Base-by-base conservation (phyloP, 1,284 basidiomycete species). In the Ustilago loliicola region DNA sequence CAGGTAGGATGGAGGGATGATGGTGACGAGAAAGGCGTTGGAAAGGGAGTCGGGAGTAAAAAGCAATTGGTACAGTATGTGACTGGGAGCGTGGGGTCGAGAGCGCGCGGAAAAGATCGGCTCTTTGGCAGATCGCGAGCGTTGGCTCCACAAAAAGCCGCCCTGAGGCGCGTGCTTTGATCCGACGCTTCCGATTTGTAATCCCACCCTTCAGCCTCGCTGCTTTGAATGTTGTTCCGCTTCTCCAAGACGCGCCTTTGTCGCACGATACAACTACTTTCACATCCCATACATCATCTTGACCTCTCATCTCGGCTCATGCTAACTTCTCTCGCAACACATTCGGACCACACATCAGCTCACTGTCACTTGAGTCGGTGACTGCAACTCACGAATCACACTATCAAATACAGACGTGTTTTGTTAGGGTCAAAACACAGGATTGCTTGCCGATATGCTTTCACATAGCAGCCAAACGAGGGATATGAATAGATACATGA, bases 101-200 rank as follows among this genome's bases (percentile, higher is more conserved):
- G 1, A 42, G 21, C 30, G 67, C 48, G 54, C 70, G 70, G 70
- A 65, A 63, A 63, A 72, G 70, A 63, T 66, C 70, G 70, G 70
- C 70, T 60, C 42, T 60, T 47, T 21, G 4, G 5, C 17, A 29
- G 48, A 50, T 45, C 25, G 17, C 30, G 19, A n/a, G 32, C 25
- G 15, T 9, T 23, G n/a, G 17, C 27, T 11, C n/a, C 45, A 61
- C 27, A n/a, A 11, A 32, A 34, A 34, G 32, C 32, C 32, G 10
- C 38, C 19, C 38, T 11, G 19, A 48, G n/a, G 45, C 21, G 45
- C 15, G n/a, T 25, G 19, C 19, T 50, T 59, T 53, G 29, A 29
- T 47, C 64, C 65, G 51, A 42, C 34, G 65, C 65, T 51, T 60
- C 61, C 65, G 65, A 67, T 73, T 73, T 64, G 65, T 67, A 64